Base-by-base conservation (phyloP, 2,329 filamentous ascomycete species). In the Metarhizium album region DNA sequence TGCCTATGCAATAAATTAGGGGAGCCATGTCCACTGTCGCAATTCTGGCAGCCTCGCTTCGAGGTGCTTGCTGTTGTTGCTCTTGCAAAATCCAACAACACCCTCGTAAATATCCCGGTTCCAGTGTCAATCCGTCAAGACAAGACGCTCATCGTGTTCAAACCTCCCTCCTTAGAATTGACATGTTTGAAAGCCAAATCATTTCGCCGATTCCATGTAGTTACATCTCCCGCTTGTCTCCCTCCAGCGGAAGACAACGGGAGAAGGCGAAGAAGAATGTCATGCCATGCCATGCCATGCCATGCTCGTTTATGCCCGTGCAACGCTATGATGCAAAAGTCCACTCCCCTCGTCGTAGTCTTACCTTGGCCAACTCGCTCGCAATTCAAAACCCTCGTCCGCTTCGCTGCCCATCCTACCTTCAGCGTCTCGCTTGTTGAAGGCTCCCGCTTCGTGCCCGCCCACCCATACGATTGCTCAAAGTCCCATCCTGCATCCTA, bases 401-500 rank as follows among this genome's bases (percentile, higher is more conserved):
- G 35, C 20, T 20, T 16, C 37, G n/a, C 37, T 40, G 3, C 2
- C 1, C 20, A 8, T 9, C 37, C 5, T 18, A 3, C 9, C 4
- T n/a, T 46, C 23, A 48, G n/a, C 42, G 52, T 45, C 53, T 57
- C 29, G 54, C 45, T 22, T 60, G 58, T 46, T 64, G 62, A 13
- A 67, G 60, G 49, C 65, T 68, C 31, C 64, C 65, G 52, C 64
- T 67, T 49, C 64, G 58, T 46, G 53, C 53, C 46, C 63, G 57
- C 18, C 58, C 58, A 33, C 54, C 54, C 1, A 53, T 47, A 20
- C 49, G n/a, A n/a, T n/a, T 52, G 37, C 38, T 58, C 47, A 53
- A 48, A 45, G 53, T 53, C 33, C 59, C 47, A 29, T 68, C 74
- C 49, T 79, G 71, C 38, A 73, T 59, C 55, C 76, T 68, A 59